Base-by-base conservation (phyloP, 441 rosid species). In the Arabidopsis hybrid region DNA sequence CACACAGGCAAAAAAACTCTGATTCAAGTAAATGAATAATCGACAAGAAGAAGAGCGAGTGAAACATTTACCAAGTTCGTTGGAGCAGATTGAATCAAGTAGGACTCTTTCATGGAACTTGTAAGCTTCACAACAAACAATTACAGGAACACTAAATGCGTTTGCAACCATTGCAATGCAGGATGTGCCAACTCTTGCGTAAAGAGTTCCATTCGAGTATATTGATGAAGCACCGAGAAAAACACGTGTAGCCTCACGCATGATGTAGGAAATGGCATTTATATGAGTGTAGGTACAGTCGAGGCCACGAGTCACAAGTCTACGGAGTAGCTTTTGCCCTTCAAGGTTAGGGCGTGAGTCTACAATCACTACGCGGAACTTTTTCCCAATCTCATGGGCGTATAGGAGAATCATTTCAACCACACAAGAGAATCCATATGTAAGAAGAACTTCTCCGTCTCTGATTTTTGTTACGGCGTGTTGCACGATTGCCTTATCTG, bases 101-200 rank as follows among this genome's bases (percentile, higher is more conserved):
- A 87, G 82, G 67, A 89, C 91, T 78, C 91, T 82, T 66, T 89
- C 91, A 56, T 89, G 91, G 79, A 89, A 89, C 80, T 89, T 89
- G 71, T 89, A 89, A 31, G 91, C 90, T 80, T 89, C 93, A 55
- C 93, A 89, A 59, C 91, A 89, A 18, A 89, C 80, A 60, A 89
- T 78, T 6, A 89, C 93, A 34, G 90, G 91, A 64, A 89, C 84
- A 12, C 65, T 78, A 60, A 84, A 89, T 29, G 88, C 87, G 52
- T 87, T 68, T 11, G 93, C 93, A 76, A 85, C 91, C 93, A 89
- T 89, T 49, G 93, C 93, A 60, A 87, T 79, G 18, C 82, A 74
- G 10, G 93, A 81, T 50, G 88, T 87, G 47, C 93, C 93, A 57
- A 83, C 85, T 81, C 83, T 82, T 2, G 93, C 85, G 80, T 85